phyloP scores from a whole-genome alignment of 2,329 filamentous ascomycete genomes.

The Fusarium mundagurra region DNA sequence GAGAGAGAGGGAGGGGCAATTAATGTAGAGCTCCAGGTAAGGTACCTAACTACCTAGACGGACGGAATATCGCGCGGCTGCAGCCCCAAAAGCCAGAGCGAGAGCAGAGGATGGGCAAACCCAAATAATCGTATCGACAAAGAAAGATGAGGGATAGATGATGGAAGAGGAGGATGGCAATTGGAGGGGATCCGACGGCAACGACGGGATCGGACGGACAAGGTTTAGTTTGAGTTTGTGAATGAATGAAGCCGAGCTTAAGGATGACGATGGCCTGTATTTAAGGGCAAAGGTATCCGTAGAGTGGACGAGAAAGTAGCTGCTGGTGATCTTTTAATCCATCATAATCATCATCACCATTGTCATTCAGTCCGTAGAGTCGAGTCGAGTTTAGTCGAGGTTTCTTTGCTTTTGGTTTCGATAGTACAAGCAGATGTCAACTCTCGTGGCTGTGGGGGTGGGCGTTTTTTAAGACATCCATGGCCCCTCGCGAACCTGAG shows the following conservation, averaged over 20 bases:
- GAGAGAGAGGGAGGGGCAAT: conserved; percentile 23
- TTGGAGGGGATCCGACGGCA: conserved; percentile 39
- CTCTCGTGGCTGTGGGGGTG: conserved; percentile 29
- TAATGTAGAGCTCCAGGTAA: conserved; percentile 8
- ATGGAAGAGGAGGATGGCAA: conserved; percentile 25
- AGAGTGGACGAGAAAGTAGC: not conserved
- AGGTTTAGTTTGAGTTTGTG: conserved; percentile 35
- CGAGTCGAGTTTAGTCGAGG: not conserved
- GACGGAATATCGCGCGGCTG: conserved; percentile 15
- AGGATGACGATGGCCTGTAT: conserved; percentile 14
- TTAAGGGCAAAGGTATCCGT: not conserved
- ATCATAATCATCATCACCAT: not conserved
- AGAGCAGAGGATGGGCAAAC: conserved; percentile 5
- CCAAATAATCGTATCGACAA: conserved; percentile 29
- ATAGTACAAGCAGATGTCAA: conserved; percentile 6
- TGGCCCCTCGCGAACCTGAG: conserved; percentile 29
- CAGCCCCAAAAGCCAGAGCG: not conserved
- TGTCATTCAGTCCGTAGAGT: conserved; percentile 7
- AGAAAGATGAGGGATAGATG: conserved; percentile 13
- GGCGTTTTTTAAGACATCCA: conserved; percentile 33
- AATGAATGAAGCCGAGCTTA: conserved; percentile 21
- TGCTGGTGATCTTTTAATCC: not conserved
- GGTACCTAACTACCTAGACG: not conserved
- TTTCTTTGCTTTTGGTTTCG: conserved; percentile 3
- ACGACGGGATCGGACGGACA: conserved; percentile 39